Conservation (phyloP, 805 yeast genomes). For the Pichia californica region DNA sequence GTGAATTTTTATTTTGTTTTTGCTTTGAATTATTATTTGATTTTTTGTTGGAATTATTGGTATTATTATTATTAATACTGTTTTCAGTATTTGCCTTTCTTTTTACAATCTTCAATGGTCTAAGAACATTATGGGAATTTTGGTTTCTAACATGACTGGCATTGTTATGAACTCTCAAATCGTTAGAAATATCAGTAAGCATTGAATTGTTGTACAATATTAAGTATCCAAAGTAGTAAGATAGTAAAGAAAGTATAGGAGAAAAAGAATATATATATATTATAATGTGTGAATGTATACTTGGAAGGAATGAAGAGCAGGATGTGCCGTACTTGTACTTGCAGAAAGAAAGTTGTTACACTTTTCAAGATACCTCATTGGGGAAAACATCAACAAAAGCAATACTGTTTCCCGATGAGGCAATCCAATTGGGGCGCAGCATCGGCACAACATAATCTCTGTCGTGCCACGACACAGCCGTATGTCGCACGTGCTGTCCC, state of each 20-base stretch:
- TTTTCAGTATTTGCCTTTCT: background rate
- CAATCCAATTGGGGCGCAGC: no score
- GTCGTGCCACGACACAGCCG: background rate
- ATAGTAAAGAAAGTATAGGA: background rate
- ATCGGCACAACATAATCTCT: no score
- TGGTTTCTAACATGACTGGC: background rate
- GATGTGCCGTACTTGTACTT: background rate
- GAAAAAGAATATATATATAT: no score
- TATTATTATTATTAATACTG: no score
- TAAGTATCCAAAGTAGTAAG: background rate
- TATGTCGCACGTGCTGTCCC: no score
- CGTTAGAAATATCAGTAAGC: conserved; percentile 17
- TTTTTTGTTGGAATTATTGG: no score
- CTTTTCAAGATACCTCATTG: background rate
- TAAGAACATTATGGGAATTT: background rate
- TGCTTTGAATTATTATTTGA: background rate
- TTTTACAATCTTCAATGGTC: conserved; percentile 8
- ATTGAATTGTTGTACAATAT: background rate
- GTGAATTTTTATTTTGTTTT: background rate
- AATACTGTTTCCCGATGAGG: background rate
- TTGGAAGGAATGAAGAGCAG: no score
- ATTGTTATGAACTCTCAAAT: background rate
- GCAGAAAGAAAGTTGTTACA: background rate
- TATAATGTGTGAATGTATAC: no score
- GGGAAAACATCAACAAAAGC: background rate